phyloP scores from a whole-genome alignment of 768 basidiomycete genomes.

The Amanita pallidorosea region DNA sequence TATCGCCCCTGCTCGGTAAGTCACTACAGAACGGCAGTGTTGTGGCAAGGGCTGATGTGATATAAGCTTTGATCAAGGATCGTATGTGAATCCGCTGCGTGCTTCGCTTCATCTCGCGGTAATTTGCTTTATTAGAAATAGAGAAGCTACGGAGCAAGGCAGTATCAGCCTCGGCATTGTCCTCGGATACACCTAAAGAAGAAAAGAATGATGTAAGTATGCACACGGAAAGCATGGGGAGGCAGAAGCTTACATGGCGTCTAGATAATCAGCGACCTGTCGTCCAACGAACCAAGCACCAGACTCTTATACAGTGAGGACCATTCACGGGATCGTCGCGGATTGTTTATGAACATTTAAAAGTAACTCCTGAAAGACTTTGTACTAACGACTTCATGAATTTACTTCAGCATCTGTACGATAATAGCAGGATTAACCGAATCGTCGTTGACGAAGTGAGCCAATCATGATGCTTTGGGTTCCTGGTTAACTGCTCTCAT shows the following conservation, averaged over 20 bases:
- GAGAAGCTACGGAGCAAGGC: conserved; percentile 40
- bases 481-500: neutral
- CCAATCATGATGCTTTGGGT: neutral
- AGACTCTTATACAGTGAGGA: conserved; percentile 64
- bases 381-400: conserved; percentile 40
- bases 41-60: neutral
- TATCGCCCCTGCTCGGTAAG: conserved; percentile 70
- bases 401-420: conserved; percentile 38
- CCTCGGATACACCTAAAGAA: conserved; percentile 46
- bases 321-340: neutral
- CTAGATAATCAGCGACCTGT: conserved; percentile 54
- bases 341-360: neutral
- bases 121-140: conserved; percentile 38
- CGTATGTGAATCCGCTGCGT: conserved; percentile 32
- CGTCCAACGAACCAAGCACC: conserved; percentile 42
- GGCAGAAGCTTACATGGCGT: neutral
- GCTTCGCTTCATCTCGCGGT: neutral
- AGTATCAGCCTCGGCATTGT: conserved; percentile 50
- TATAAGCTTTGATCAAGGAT: conserved; percentile 70
- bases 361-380: conserved; percentile 74
- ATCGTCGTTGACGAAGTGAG: conserved; percentile 75
- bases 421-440: conserved; percentile 51
- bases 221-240: neutral
- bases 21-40: neutral
- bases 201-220: conserved; percentile 44